Base-by-base conservation (phyloP, 179 eudicot genomes). In the Corrigiola litoralis region DNA sequence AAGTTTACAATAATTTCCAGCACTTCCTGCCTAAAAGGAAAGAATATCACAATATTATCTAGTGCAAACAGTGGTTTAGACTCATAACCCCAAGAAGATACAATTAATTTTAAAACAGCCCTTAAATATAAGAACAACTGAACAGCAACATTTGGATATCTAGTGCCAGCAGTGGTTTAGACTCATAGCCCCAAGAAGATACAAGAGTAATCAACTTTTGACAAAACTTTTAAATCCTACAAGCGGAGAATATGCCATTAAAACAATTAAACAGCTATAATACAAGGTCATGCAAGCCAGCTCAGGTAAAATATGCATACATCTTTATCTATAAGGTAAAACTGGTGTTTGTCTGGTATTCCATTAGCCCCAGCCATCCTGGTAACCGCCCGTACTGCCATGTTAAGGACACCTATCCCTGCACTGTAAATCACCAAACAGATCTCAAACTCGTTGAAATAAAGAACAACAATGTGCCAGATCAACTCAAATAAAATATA, bases 351-450 rank as follows among this genome's bases (percentile, higher is more conserved):
- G 66, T 81, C 81, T 33, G 66, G 56, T 44, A 74, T 52, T 25
- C 72, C 81, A 65, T 60, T 50, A 14, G 59, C 65, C 75, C 92
- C 84, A 37, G 92, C 82, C 81, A 91, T 85, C 80, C 95, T 85
- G 63, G 81, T 64, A 68, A 81, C 90, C 71, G 92, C 99, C 80
- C 85, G 89, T 34, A 75, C 66, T 44, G 94, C 99, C 97, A 88
- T 88, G 68, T 83, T 86, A 70, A 95, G 84, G 69, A 95, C 99
- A 63, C 99, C 99, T 75, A 95, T 83, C 83, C 99, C 99, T 72
- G 99, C 99, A 88, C 99, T 95, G 95, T 70, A 80, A 75, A 37
- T 53, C 70, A 68, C 52, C 66, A 56, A 41, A 44, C 61, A 52
- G 58, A 50, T 16, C 18, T 25, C 61, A 49, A 21, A 38, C 25